Conservation (phyloP, 108 stramenopile species). For the Cylindrotheca fusiformis region DNA sequence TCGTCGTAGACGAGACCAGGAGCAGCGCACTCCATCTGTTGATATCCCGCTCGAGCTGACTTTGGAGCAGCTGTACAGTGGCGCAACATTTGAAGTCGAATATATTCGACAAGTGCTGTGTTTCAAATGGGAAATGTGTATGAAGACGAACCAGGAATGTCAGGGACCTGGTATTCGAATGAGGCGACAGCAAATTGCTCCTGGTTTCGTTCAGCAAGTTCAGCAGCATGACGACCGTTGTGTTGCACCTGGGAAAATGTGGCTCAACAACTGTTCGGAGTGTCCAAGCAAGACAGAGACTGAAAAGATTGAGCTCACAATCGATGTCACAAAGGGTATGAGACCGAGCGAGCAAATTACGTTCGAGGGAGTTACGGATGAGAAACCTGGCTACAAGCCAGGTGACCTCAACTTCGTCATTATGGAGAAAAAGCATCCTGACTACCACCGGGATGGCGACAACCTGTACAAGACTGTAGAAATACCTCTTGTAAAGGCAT, state of each 20-base stretch:
- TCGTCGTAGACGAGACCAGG: constrained; percentile 66
- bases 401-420: constrained; percentile 83
- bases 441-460: constrained; percentile 82
- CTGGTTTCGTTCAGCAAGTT: constrained; percentile 97
- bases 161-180: constrained; percentile 89
- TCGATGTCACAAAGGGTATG: constrained; percentile 87
- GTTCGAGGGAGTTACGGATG: constrained; percentile 88
- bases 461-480: constrained; percentile 83
- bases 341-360: constrained; percentile 77
- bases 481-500: constrained; percentile 87
- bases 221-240: constrained; percentile 91
- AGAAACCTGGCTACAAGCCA: constrained; percentile 82
- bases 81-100: constrained; percentile 89
- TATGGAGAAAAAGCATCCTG: constrained; percentile 42
- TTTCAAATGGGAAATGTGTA: constrained; percentile 90
- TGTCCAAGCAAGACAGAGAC: constrained; percentile 92
- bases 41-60: constrained; percentile 90
- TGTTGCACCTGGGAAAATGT: constrained; percentile 92
- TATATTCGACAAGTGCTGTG: constrained; percentile 92
- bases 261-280: constrained; percentile 77
- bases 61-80: constrained; percentile 90
- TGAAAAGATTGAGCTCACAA: constrained; percentile 92
- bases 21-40: constrained; percentile 86
- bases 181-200: constrained; percentile 92
- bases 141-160: constrained; percentile 82